phyloP scores from a whole-genome alignment of 2,329 filamentous ascomycete species.

The Aspergillus candidus region DNA sequence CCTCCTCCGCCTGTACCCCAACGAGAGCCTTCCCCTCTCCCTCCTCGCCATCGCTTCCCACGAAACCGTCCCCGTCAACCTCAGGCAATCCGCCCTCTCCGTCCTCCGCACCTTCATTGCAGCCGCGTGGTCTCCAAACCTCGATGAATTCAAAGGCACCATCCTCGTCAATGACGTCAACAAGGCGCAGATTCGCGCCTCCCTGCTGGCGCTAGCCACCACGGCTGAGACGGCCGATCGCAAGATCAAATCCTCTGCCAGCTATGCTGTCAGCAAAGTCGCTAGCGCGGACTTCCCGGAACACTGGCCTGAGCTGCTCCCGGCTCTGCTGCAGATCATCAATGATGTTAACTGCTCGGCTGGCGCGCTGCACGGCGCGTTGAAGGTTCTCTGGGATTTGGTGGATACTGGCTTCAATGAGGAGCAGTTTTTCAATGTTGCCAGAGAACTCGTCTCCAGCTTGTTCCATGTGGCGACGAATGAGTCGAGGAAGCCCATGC shows the following conservation, averaged over 20 bases:
- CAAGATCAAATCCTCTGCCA: conserved; percentile 83
- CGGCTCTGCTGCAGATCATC: conserved; percentile 70
- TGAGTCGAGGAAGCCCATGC: conserved; percentile 63
- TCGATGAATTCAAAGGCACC: conserved; percentile 63
- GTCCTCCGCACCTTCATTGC: conserved; percentile 77
- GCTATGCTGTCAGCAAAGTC: conserved; percentile 88
- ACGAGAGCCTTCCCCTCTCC: conserved; percentile 67
- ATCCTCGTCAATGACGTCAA: conserved; percentile 66
- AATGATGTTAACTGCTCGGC: conserved; percentile 61
- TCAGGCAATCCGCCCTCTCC: conserved; percentile 78
- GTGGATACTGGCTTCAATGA: conserved; percentile 92
- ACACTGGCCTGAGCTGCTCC: conserved; percentile 85
- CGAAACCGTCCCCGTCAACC: conserved; percentile 62
- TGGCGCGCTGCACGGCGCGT: conserved; percentile 75
- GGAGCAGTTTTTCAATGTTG: conserved; percentile 89
- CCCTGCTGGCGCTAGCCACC: conserved; percentile 70
- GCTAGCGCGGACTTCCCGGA: conserved; percentile 90
- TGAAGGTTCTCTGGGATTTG: conserved; percentile 81
- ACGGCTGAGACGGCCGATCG: conserved; percentile 65
- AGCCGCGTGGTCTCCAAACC: conserved; percentile 72
- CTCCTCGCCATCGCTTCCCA: conserved; percentile 78
- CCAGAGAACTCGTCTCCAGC: conserved; percentile 74
- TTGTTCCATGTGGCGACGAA: conserved; percentile 78
- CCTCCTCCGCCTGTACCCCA: conserved; percentile 63
- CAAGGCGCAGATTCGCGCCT: conserved; percentile 66